Conservation (phyloP, 495 filamentous ascomycete genomes). For the Pseudevernia furfuracea region DNA sequence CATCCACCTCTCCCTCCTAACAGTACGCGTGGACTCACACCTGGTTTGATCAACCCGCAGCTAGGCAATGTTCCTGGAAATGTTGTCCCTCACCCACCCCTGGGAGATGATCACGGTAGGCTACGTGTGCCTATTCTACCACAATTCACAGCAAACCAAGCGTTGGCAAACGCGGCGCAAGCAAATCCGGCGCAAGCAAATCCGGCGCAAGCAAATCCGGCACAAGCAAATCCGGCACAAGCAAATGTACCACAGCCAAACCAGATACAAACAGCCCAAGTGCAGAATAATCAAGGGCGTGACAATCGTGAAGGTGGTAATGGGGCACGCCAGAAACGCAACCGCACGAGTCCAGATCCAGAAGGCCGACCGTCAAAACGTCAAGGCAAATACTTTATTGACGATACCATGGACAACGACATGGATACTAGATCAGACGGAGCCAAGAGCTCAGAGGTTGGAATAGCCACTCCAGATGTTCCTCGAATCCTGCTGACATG, state of each 20-base stretch:
- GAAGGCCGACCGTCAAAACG: background rate
- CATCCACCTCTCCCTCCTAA: constrained; percentile 15
- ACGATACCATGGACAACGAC: background rate
- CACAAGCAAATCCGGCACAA: background rate
- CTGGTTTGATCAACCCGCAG: constrained; percentile 27
- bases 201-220: background rate
- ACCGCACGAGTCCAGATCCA: background rate
- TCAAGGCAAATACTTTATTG: background rate
- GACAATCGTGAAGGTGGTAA: background rate
- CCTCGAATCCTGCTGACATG: background rate
- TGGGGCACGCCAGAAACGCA: background rate
- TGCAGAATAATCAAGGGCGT: background rate
- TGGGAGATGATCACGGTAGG: background rate
- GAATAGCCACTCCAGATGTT: background rate
- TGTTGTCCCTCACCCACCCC: background rate
- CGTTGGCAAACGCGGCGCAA: background rate
- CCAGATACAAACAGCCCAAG: background rate
- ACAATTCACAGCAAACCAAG: background rate
- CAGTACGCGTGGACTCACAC: constrained; percentile 30
- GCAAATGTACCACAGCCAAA: background rate
- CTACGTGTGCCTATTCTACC: background rate
- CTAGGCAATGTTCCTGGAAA: constrained; percentile 2
- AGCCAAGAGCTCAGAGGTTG: background rate
- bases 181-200: background rate
- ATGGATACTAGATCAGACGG: background rate